Base-by-base conservation (phyloP, 208 protist species). In the Strigomonas culicis region DNA sequence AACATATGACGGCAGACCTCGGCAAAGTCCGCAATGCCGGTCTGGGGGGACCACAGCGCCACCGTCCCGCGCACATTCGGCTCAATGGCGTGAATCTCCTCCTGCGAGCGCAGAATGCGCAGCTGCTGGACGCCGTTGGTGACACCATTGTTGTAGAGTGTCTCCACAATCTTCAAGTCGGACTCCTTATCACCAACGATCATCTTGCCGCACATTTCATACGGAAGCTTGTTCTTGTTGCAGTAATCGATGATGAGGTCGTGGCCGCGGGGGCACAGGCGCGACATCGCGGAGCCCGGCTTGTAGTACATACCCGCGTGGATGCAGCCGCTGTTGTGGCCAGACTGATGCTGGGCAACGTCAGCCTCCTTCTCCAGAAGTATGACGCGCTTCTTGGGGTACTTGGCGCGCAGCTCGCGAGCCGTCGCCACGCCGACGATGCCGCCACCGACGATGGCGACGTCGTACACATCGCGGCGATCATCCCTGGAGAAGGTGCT, bases 241-340 rank as follows among this genome's bases (percentile, higher is more conserved):
- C 81, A 93, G 71, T 96, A 98, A 21, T 92, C 79, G 62, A 93
- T 89, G 57, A 95, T 92, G 34, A 95, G 53, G 50, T 82, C 63
- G 64, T 88, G 78, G 50, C 94, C 94, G 32, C 86, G 74, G 2
- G 87, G 81, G 74, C 94, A 98, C n/a, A 97, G 72, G 8, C 76
- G 75, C 17, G 90, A 80, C 80, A 92, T 94, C 31, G 76, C 59
- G 46, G 77, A 81, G 61, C 85, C 82, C 11, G 83, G 82, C 36
- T 74, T 75, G 74, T 98, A 96, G 68, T 92, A 98, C 76, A 98
- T 90, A 30, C 94, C 94, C n/a, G 80, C 77, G 66, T 98, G 94
- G 58, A 98, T 90, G 64, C 94, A 94, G 60, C 89, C 89, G 74
- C 82, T 93, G 77, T 95, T 96, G 79, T 97, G 88, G 22, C 79